phyloP scores from a whole-genome alignment of 371 early-diverging fungal genomes.

The Dichotomocladium elegans region DNA sequence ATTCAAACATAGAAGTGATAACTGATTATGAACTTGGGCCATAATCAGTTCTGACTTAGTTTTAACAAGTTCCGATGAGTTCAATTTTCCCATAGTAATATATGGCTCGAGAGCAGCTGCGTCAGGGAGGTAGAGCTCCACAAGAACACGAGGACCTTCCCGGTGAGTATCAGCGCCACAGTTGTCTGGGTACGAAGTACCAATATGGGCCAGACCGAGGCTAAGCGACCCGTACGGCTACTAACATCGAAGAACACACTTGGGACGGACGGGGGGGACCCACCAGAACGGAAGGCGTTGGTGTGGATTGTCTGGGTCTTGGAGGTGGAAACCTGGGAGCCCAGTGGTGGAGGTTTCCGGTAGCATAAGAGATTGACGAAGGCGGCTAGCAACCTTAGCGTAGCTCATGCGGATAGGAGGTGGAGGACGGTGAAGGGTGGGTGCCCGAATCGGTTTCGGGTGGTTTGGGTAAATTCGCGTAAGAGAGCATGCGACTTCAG shows the following conservation, averaged over 20 bases:
- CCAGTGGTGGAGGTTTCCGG: not conserved
- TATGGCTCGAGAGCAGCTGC: no score
- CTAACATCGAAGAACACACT: conserved; percentile 2
- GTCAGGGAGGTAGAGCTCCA: not conserved
- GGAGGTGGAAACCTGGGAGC: not conserved
- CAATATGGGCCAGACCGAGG: not conserved
- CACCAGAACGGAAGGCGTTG: not conserved
- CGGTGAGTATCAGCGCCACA: not conserved
- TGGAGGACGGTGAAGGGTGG: not conserved
- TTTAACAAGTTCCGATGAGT: no score
- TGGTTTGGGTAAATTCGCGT: not conserved
- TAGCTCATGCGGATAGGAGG: no score
- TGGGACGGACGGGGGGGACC: not conserved
- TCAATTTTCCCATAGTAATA: no score
- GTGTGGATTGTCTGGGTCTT: not conserved
- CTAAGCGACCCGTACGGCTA: not conserved
- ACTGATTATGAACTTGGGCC: no score
- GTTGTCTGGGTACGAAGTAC: not conserved
- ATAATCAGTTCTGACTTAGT: no score
- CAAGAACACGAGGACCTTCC: not conserved
- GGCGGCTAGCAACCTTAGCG: no score
- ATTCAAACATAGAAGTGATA: no score
- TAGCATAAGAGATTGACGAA: no score
- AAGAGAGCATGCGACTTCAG: no score
- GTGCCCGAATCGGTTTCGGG: not conserved